Evolutionary conservation across 148 eudicot species (phyloP).

Genomic region (Amaranthus palmeri): DNA sequence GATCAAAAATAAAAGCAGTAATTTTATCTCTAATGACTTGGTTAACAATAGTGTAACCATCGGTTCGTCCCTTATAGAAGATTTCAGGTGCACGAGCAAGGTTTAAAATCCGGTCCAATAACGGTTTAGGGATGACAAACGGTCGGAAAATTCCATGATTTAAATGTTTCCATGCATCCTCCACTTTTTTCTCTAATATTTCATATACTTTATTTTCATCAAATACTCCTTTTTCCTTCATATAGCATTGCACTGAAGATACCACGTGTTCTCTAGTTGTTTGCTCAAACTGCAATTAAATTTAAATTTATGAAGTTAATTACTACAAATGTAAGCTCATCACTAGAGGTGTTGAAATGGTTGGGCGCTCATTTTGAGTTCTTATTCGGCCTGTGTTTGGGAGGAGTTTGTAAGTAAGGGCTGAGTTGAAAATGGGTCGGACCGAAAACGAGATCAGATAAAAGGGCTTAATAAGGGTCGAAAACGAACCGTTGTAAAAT

Average conservation of each 20-base stretch:
- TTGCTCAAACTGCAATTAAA: constrained; percentile 3
- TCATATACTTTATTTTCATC: constrained; percentile 18
- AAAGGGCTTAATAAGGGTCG: no score
- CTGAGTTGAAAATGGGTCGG: no score
- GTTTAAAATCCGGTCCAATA: constrained; percentile 28
- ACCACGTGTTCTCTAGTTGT: constrained; percentile 21
- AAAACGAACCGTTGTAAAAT: no score
- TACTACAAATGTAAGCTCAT: no score
- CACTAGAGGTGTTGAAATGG: no score
- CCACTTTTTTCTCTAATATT: constrained; percentile 17
- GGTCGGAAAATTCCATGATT: constrained; percentile 34
- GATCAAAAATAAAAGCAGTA: neutral
- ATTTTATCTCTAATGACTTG: constrained; percentile 17
- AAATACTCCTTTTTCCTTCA: constrained; percentile 23
- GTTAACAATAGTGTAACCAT: constrained; percentile 35
- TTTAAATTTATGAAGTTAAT: no score
- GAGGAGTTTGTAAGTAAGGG: no score
- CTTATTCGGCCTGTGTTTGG: no score
- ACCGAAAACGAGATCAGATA: no score
- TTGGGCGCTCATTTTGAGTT: no score
- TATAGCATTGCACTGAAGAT: constrained; percentile 35
- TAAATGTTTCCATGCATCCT: constrained; percentile 38
- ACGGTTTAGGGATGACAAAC: constrained; percentile 26
- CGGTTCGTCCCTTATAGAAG: constrained; percentile 38
- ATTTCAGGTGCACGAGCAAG: constrained; percentile 27